Percentiles rank a stretch among this genome's conserved stretches.
phyloP scores from a whole-genome alignment of 1,284 basidiomycete genomes.

The Austroboletus niveus region DNA sequence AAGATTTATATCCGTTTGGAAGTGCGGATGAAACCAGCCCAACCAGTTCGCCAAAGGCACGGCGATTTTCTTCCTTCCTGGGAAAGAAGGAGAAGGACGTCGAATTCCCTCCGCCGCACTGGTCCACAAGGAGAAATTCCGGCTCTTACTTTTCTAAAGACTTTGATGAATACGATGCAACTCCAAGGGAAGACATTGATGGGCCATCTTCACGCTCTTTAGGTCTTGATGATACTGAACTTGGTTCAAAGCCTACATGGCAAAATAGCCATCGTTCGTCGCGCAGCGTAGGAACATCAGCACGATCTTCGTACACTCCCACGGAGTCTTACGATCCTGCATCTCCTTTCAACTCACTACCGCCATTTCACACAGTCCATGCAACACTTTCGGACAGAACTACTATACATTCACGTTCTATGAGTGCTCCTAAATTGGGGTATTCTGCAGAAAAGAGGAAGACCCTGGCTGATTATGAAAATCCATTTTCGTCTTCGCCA shows the following conservation, averaged over 20 bases:
- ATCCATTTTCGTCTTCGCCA: slow-evolving; percentile 30
- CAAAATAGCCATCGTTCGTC: slow-evolving; percentile 25
- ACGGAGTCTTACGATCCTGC: slow-evolving; percentile 28
- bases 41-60: slow-evolving; percentile 40
- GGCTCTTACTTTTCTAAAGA: slow-evolving; percentile 55
- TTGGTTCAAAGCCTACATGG: slow-evolving; percentile 36
- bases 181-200: slow-evolving; percentile 12
- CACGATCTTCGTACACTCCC: slow-evolving; percentile 11
- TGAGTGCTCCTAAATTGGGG: slow-evolving; percentile 29
- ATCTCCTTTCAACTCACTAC: slow-evolving; percentile 37
- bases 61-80: slow-evolving; percentile 38
- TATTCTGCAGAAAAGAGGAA: slow-evolving; percentile 6
- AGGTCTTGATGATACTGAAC: slow-evolving; percentile 30
- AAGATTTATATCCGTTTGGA: slow-evolving; percentile 56
- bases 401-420: slow-evolving; percentile 37
- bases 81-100: slow-evolving; percentile 47
- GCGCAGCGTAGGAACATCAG: slow-evolving; percentile 16
- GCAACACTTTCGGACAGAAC: slow-evolving; percentile 27
- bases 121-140: slow-evolving; percentile 49
- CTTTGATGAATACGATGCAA: slow-evolving; percentile 21
- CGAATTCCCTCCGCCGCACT: slow-evolving; percentile 62
- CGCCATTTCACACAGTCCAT: slow-evolving; percentile 26
- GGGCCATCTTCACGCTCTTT: slow-evolving; percentile 8
- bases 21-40: slow-evolving; percentile 28
- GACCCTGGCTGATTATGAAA: slow-evolving; percentile 10